Conservation (phyloP, 192 early-diverging fungal genomes). For the Martensiomyces pterosporus region DNA sequence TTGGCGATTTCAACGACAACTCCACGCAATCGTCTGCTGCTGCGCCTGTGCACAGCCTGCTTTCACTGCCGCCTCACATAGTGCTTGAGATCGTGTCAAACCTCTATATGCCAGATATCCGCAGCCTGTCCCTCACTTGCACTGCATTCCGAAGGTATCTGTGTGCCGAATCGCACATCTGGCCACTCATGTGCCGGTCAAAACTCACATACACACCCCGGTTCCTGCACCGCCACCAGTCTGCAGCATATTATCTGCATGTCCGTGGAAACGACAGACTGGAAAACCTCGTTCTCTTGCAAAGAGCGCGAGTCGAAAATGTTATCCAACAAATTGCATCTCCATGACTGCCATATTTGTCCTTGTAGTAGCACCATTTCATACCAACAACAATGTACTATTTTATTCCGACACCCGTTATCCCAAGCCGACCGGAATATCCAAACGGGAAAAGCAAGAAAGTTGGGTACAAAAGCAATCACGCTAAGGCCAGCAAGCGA, state of each 20-base stretch:
- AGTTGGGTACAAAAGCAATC: too few species aligned
- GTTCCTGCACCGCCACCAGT: slow-evolving; percentile 22
- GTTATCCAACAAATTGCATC: slow-evolving; percentile 17
- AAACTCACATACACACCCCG: slow-evolving; percentile 25
- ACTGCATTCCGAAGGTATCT: slow-evolving; percentile 24
- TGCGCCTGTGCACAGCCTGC: slow-evolving; percentile 8
- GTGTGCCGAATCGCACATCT: slow-evolving; percentile 25
- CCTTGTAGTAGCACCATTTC: too few species aligned
- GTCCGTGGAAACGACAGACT: slow-evolving; percentile 38
- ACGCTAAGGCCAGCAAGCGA: too few species aligned
- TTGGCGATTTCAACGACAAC: too few species aligned
- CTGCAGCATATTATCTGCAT: slow-evolving; percentile 39
- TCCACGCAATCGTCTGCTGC: too few species aligned
- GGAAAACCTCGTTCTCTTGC: slow-evolving; percentile 29
- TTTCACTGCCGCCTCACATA: slow-evolving; percentile 33
- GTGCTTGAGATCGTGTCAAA: slow-evolving; percentile 28
- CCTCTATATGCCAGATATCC: slow-evolving; percentile 12
- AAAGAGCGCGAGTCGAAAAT: slow-evolving; percentile 32
- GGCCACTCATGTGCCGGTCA: slow-evolving; percentile 29
- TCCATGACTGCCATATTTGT: too few species aligned
- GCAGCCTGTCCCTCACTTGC: slow-evolving; percentile 34
- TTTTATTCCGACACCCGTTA: too few species aligned
- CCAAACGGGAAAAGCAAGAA: too few species aligned
- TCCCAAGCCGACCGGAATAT: too few species aligned
- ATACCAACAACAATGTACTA: too few species aligned